Conservation (phyloP, 2,329 filamentous ascomycete species). For the Colletotrichum agaves region DNA sequence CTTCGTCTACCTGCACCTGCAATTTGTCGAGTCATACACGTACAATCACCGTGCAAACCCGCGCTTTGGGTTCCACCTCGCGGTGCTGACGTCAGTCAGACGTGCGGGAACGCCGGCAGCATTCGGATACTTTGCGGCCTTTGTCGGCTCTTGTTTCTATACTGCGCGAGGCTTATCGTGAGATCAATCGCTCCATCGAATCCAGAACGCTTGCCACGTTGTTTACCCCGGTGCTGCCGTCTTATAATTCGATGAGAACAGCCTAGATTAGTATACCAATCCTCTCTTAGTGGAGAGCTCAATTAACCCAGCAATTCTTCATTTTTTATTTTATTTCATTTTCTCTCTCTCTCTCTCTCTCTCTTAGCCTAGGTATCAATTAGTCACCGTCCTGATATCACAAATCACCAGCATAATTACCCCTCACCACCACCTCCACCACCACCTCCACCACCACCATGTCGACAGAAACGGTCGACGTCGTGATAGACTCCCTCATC, state of each 20-base stretch:
- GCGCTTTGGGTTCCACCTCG: conserved; percentile 16
- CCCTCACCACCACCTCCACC: not conserved
- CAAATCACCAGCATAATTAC: not conserved
- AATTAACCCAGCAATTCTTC: not conserved
- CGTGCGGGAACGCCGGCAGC: conserved; percentile 21
- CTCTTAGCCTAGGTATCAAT: too few species aligned
- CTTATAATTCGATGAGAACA: not conserved
- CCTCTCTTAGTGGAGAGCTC: not conserved
- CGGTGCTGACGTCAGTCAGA: conserved; percentile 30
- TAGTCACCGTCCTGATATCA: not conserved
- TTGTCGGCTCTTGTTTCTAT: not conserved
- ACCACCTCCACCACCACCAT: conserved; percentile 10
- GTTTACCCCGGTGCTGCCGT: not conserved
- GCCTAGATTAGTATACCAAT: too few species aligned
- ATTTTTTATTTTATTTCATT: too few species aligned
- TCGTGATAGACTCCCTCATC: conserved; percentile 45
- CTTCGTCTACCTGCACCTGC: not conserved
- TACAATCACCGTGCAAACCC: not conserved
- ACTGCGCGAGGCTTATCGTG: not conserved
- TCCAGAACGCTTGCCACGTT: not conserved
- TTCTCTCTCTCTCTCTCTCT: too few species aligned
- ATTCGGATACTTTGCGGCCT: not conserved
- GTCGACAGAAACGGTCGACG: conserved; percentile 42
- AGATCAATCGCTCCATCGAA: not conserved
- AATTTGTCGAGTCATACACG: conserved; percentile 22